Percentiles rank a stretch among this genome's conserved stretches.
These are phyloP conservation scores for Leishmania guyanensis DNA, from an alignment of 208 protist species.

Conservation along the genomic window DNA sequence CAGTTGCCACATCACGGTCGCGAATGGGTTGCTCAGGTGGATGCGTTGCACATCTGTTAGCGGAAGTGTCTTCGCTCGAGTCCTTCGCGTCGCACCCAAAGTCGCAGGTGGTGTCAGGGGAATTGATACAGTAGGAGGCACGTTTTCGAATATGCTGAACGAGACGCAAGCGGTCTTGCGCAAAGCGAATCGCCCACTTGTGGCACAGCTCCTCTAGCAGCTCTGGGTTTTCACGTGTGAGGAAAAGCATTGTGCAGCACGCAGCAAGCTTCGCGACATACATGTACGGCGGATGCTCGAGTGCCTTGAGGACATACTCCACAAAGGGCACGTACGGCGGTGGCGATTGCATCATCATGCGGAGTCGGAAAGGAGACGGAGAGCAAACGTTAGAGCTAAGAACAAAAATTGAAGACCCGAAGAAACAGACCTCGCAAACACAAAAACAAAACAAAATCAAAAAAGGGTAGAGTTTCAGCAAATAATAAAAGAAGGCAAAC, in stretches of 20 bases:
- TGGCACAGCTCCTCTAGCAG: conserved; percentile 59
- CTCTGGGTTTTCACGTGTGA: conserved; percentile 73
- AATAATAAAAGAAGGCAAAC: background rate
- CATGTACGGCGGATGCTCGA: conserved; percentile 84
- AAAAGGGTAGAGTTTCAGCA: background rate
- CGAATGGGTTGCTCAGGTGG: background rate
- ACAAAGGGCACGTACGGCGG: conserved; percentile 72
- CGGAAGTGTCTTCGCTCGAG: conserved; percentile 9
- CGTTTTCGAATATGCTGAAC: conserved; percentile 45
- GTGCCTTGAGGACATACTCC: conserved; percentile 78
- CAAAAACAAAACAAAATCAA: background rate
- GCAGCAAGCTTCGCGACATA: conserved; percentile 82
- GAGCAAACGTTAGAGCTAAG: background rate
- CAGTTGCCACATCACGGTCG: conserved; percentile 9
- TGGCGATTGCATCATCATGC: conserved; percentile 40
- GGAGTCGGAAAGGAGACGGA: background rate
- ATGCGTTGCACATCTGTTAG: background rate
- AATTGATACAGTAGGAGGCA: conserved; percentile 31
- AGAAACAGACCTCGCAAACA: background rate
- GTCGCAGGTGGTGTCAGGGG: conserved; percentile 1
- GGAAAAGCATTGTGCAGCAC: conserved; percentile 81
- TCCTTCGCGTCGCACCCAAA: conserved; percentile 3
- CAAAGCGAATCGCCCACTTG: conserved; percentile 82
- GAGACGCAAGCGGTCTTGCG: conserved; percentile 52
- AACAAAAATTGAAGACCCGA: background rate